Evolutionary conservation across 1,139 yeast species (phyloP), one percentile per base, ranked within the genome.

Genomic region (Candida sojae): DNA sequence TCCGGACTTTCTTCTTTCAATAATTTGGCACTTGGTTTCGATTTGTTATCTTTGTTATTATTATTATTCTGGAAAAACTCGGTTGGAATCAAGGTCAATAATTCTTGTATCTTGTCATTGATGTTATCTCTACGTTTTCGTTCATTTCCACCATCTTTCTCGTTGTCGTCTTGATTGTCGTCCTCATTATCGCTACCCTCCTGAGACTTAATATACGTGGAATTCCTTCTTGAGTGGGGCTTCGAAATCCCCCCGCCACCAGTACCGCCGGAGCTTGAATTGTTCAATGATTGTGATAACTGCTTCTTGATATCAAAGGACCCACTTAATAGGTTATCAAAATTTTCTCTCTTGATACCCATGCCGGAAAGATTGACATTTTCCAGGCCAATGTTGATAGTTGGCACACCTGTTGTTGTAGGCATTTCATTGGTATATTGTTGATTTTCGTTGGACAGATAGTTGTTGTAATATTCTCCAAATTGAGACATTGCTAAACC

Each of bases 61-160:
- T 42, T 37, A 21, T 47, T 45, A 29, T 44, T 44, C 49, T 61
- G 66, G 57, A 86, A 75, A 57, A 85, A 81, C 38, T 79, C 80
- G 11, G 70, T 69, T 0, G 97, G 97, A 3, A 92, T 80, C 46
- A 88, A 66, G 1, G 79, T 73, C 44, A 90, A 77, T 40, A 92
- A 73, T 58, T 91, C 96, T 58, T 88, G 95, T 49, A 92, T 92
- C 60, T 86, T 84, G 45, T 90, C 97, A 62, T 91, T 91, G 65
- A 92, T 88, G 59, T 88, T 89, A 64, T 91, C 98, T 51, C 96
- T 75, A 51, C 96, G 79, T 55, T 89, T 83, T 12, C 95, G 71
- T 67, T 65, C 86, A 57, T 67, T 79, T 44, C 69, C 83, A 43
- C 67, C 73, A 30, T 67, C 74, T 34, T 68, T 74, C 31, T 68